Conservation (phyloP, 805 yeast genomes). For the Cyberlindnera lachancei region DNA sequence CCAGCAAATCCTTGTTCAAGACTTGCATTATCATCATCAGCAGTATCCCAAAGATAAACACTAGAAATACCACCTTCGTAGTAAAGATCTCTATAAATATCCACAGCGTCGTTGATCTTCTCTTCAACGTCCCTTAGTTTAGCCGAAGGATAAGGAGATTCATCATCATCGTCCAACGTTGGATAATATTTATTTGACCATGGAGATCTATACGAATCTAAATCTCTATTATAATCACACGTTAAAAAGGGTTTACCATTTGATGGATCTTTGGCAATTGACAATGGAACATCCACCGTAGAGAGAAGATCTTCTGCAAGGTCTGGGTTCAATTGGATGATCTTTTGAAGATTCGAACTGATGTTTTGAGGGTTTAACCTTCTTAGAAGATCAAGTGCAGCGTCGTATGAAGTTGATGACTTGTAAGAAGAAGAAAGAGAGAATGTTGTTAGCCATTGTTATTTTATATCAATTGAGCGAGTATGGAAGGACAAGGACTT, state of each 20-base stretch:
- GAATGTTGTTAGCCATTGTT: too few species aligned
- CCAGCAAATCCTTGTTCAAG: slow-evolving; percentile 75
- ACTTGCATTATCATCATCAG: too few species aligned
- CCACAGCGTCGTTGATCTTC: slow-evolving; percentile 84
- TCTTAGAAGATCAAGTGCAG: slow-evolving; percentile 70
- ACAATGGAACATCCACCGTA: slow-evolving; percentile 80
- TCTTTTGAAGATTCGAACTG: slow-evolving; percentile 32
- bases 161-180: slow-evolving; percentile 41
- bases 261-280: slow-evolving; percentile 25
- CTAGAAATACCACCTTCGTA: slow-evolving; percentile 92
- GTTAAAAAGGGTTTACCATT: slow-evolving; percentile 63
- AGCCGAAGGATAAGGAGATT: slow-evolving; percentile 69
- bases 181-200: slow-evolving; percentile 76
- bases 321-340: slow-evolving; percentile 43
- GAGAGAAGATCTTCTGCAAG: slow-evolving; percentile 83
- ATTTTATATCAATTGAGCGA: too few species aligned
- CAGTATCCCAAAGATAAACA: slow-evolving; percentile 84
- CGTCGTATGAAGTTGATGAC: slow-evolving; percentile 46
- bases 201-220: slow-evolving; percentile 88
- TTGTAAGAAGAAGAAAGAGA: too few species aligned
- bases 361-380: slow-evolving; percentile 66
- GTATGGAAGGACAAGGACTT: too few species aligned
- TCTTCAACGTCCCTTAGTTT: slow-evolving; percentile 66
- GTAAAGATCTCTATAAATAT: slow-evolving; percentile 85
- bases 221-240: slow-evolving; percentile 94